Evolutionary conservation across 148 eudicot genomes (phyloP), one percentile per base, ranked within the genome.

Genomic region (Persicaria tinctoria): DNA sequence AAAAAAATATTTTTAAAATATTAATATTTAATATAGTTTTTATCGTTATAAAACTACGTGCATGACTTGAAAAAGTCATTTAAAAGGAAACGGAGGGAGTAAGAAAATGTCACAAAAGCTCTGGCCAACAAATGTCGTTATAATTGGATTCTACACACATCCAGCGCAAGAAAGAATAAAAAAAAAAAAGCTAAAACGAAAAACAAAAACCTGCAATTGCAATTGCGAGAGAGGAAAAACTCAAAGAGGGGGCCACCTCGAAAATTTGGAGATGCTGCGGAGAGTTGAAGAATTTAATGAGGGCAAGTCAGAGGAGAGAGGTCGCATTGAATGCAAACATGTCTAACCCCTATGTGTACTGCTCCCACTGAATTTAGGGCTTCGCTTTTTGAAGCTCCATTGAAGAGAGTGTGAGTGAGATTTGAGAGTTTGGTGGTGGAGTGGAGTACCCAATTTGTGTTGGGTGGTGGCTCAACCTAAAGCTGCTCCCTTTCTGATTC

Each of bases 191-290:
- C 63, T 7, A 57, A 57, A 57, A 57, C 23, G 55, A 51, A 51
- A 51, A 51, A 51, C 55, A 51, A 60, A 60, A 60, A 11, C 18
- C 63, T 57, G 63, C 63, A 57, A 57, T 57, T 57, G 63, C 27
- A 23, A 23, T 23, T 23, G 27, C 1, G 27, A 23, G 27, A 23
- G 27, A 23, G 27, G 27, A 23, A 23, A 23, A 23, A 23, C 27
- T 23, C 63, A 27, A 63, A 63, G 32, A 63, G 20, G n/a, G 47
- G 70, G 70, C 47, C 70, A 64, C 70, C 46, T 64, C 70, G 70
- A 38, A 38, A 41, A 41, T 64, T 64, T 64, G 70, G 70, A 64
- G 70, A 64, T 64, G 70, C 47, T 64, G 70, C 70, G 47, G 70
- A 5, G 46, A 41, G 70, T 41, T 38, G 48, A 64, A 41, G 70